phyloP scores from a whole-genome alignment of 2,329 filamentous ascomycete species.

The Elsinoe fawcettii region DNA sequence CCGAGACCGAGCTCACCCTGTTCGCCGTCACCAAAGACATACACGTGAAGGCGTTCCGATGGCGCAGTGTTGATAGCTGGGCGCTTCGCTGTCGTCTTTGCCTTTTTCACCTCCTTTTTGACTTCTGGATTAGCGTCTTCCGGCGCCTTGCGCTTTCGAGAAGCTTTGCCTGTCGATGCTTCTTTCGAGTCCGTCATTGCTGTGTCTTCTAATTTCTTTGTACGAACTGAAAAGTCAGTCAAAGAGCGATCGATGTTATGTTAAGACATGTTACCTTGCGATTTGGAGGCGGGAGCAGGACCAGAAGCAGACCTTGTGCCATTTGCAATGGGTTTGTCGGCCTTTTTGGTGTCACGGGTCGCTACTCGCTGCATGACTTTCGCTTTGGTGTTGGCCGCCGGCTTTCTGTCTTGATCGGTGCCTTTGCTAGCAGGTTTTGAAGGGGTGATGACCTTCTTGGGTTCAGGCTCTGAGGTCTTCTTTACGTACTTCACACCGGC shows the following conservation, averaged over 20 bases:
- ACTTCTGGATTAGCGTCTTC: constrained; percentile 20
- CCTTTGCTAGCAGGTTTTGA: constrained; percentile 14
- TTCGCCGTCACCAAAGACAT: constrained; percentile 71
- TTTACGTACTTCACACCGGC: constrained; percentile 27
- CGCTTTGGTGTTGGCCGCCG: constrained; percentile 25
- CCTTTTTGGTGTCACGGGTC: constrained; percentile 16
- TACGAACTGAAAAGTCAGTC: not conserved
- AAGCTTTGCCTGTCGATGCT: constrained; percentile 14
- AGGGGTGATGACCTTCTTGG: constrained; percentile 18
- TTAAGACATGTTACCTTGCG: too few species aligned
- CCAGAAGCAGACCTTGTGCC: too few species aligned
- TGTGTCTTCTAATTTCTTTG: constrained; percentile 2
- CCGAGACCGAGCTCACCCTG: constrained; percentile 79
- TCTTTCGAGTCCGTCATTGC: constrained; percentile 13
- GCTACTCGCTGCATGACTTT: constrained; percentile 24
- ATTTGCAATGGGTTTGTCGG: constrained; percentile 15
- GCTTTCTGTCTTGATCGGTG: constrained; percentile 18
- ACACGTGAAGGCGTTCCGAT: constrained; percentile 59
- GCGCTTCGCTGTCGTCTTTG: constrained; percentile 21
- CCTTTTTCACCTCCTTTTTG: constrained; percentile 20
- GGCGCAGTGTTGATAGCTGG: constrained; percentile 56
- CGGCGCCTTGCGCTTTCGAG: constrained; percentile 21
- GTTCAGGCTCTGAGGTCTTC: constrained; percentile 20
- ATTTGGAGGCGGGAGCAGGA: too few species aligned
- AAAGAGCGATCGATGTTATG: too few species aligned